phyloP scores from a whole-genome alignment of 768 basidiomycete species.

The Fomitopsis pulvina region DNA sequence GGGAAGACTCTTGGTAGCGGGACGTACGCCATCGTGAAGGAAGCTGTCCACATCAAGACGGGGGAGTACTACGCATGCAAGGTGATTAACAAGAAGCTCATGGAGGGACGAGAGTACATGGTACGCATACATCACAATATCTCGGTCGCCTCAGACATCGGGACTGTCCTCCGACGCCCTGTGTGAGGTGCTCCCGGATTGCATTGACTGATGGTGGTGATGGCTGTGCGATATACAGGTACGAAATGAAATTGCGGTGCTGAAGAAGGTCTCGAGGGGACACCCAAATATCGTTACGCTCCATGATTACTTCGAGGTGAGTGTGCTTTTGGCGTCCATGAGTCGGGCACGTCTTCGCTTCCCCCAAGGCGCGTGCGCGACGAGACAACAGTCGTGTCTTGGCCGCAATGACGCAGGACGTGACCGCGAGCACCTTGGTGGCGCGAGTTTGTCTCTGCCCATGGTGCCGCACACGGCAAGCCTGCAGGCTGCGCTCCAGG shows the following conservation, averaged over 20 bases:
- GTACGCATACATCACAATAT: conserved; percentile 35
- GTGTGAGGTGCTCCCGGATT: background rate
- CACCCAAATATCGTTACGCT: conserved; percentile 88
- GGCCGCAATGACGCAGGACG: background rate
- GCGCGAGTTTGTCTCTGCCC: background rate
- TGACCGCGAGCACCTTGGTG: background rate
- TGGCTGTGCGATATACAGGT: conserved; percentile 43
- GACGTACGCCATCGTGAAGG: conserved; percentile 93
- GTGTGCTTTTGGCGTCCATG: conserved; percentile 12
- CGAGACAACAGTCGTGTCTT: background rate
- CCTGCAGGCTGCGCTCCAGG: background rate
- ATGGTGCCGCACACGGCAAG: background rate
- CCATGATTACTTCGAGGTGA: conserved; percentile 93
- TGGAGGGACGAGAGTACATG: conserved; percentile 98
- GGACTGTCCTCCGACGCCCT: background rate
- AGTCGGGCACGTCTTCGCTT: too few relatives aligned
- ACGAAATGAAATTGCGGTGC: conserved; percentile 92
- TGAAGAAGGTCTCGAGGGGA: conserved; percentile 90
- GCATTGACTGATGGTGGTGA: background rate
- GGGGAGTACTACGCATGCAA: conserved; percentile 97
- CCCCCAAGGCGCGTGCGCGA: too few relatives aligned
- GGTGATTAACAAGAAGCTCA: conserved; percentile 98
- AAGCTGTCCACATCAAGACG: conserved; percentile 91
- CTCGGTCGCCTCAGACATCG: background rate
- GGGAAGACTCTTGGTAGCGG: conserved; percentile 87